Conservation (phyloP, 148 eudicot genomes). For the Dysphania ambrosioides region DNA sequence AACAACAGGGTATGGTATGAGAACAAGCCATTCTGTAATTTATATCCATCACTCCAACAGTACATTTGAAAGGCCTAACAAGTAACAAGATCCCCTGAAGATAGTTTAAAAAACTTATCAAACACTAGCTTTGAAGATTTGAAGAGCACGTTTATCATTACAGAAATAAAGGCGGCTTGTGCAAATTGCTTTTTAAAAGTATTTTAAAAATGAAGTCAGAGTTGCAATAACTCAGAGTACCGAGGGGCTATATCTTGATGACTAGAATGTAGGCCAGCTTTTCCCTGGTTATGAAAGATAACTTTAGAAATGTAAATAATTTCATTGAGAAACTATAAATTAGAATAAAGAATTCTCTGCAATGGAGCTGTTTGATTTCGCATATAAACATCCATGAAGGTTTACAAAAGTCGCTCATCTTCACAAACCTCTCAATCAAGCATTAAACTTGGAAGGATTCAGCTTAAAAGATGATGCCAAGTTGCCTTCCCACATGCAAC, state of each 20-base stretch:
- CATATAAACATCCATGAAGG: too few relatives aligned
- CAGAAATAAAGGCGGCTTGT: too few relatives aligned
- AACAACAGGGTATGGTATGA: constrained; percentile 15
- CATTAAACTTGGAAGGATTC: neutral
- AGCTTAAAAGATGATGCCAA: neutral
- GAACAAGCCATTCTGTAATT: constrained; percentile 78
- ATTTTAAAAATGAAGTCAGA: neutral
- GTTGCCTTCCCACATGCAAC: constrained; percentile 7
- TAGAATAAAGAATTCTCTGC: neutral
- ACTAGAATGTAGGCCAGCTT: constrained; percentile 90
- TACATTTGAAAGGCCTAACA: constrained; percentile 88
- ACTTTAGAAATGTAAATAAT: neutral
- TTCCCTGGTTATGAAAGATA: constrained; percentile 50
- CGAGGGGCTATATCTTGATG: constrained; percentile 99
- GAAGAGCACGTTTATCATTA: neutral
- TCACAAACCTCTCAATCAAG: constrained; percentile 8
- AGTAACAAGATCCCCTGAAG: constrained; percentile 73
- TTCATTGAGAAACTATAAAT: neutral
- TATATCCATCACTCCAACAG: constrained; percentile 97
- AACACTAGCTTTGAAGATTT: neutral
- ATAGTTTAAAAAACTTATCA: constrained; percentile 7
- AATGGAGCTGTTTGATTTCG: neutral
- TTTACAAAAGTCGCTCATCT: too few relatives aligned
- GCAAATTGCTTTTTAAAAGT: neutral
- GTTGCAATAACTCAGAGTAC: constrained; percentile 53